Evolutionary conservation across 805 yeast species (phyloP).

Genomic region (Teunomyces stri): DNA sequence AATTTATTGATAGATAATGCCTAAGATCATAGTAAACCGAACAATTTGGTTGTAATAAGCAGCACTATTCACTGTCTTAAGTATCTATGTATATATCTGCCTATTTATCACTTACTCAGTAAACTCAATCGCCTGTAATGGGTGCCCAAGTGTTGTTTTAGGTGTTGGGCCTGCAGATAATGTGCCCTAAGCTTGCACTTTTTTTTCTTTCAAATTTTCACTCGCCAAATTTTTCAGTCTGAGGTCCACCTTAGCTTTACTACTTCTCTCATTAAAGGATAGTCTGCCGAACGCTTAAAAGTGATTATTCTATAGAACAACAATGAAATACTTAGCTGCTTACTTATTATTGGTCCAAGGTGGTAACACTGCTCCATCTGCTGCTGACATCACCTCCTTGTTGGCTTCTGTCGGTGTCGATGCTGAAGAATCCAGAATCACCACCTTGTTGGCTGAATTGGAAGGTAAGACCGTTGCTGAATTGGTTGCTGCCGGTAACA

Average conservation of each 20-base stretch:
- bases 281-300: constrained; percentile 80
- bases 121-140: no score
- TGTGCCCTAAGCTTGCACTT: background rate
- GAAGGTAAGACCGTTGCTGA: constrained; percentile 92
- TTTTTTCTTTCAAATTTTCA: constrained; percentile 1
- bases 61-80: no score
- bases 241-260: constrained; percentile 7
- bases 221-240: constrained; percentile 4
- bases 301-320: constrained; percentile 61
- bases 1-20: background rate
- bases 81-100: no score
- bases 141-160: no score
- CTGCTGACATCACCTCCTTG: constrained; percentile 83
- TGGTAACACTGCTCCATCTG: constrained; percentile 93
- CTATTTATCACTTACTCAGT: no score
- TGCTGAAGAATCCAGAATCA: constrained; percentile 84
- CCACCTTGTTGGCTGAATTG: constrained; percentile 75
- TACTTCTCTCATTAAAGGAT: constrained; percentile 52
- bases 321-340: constrained; percentile 98
- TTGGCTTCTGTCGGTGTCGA: constrained; percentile 95
- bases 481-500: constrained; percentile 90
- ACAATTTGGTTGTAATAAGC: no score
- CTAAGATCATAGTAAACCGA: background rate
- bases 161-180: background rate
- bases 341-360: constrained; percentile 97